Base-by-base conservation (phyloP, 306 rosid genomes). In the Vachellia collinsii region DNA sequence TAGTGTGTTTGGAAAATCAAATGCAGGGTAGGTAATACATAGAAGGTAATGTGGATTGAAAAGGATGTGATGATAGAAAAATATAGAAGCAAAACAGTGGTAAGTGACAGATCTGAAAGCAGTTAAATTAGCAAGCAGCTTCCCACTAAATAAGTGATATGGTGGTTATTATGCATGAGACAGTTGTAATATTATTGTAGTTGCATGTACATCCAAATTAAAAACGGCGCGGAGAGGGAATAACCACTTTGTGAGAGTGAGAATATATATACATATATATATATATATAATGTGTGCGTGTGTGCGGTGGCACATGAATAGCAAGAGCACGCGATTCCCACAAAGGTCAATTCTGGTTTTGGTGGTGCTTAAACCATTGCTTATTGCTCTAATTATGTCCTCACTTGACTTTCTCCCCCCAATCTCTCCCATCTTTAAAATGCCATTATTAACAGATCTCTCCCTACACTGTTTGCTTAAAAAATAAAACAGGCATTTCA, bases 311-410 rank as follows among this genome's bases (percentile, higher is more conserved):
- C 19, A 44, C 69, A 44, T 77, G 84, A 56, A 80, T 29, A 83
- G 85, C 36, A 59, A 79, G 72, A 75, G 70, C 77, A 46, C 72
- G 58, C 68, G 22, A 22, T 8, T n/a, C 64, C 36, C 70, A 12
- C 62, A 63, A 80, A 81, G 75, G 78, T 78, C 83, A 80, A 80
- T 46, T 77, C 80, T 37, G 72, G 84, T 74, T 77, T 48, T 36
- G 41, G 48, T 67, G 71, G 85, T 80, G 86, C 88, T 74, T 84
- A 80, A 86, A 54, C 83, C 79, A 82, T 77, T 78, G 80, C 39
- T 85, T 80, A 73, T 42, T 80, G 44, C 67, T 46, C 59, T 75
- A 80, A 87, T 87, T 59, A 89, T 85, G 77, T 46, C 88, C 34
- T 75, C 42, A 59, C 82, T 84, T 83, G 91, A 89, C 88, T 43